Base-by-base conservation (phyloP, 2,329 filamentous ascomycete species). In the Fusarium annulatum region DNA sequence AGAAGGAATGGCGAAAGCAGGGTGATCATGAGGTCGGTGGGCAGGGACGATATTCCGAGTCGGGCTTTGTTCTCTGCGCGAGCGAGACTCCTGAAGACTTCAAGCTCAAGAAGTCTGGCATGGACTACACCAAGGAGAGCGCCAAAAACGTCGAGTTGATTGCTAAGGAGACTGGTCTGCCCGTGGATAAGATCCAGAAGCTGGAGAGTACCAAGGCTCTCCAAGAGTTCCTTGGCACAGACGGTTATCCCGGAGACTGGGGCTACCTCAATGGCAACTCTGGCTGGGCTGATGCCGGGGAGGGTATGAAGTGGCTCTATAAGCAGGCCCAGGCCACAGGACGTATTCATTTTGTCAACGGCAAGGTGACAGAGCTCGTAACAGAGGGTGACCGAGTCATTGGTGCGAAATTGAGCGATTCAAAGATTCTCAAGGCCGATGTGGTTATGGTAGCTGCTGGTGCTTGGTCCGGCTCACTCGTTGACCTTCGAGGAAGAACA, bases 391-490 rank as follows among this genome's bases (percentile, higher is more conserved):
- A 80, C 46, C 80, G 77, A 49, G 83, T 88, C n/a, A 85, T 86
- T 2, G 93, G 93, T 39, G 93, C 81, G 21, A 78, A 78, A 71
- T 56, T 83, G 51, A 73, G 73, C n/a, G 77, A 81, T 53, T 78
- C 79, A 11, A 69, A 59, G 86, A 28, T 85, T 11, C 69, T 84
- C 11, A 83, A 82, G 8, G 93, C 93, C 4, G 93, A 94, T 66
- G 86, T 97, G 12, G 91, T 93, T 39, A 86, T 98, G 62, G 87
- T 97, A 5, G 95, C 96, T 0, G 91, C 95, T 0, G 96, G 96
- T 21, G 95, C 96, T 9, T 98, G 96, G 95, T 94, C 93, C 5
- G 89, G 91, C 5, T 87, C 89, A 3, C 86, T 98, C 28, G 84
- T 98, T 63, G 93, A 97, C 81, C 85, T 98, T 2, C 86, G 91